phyloP scores from a whole-genome alignment of 768 basidiomycete species.

The Tubosaeta brunneosetosa region DNA sequence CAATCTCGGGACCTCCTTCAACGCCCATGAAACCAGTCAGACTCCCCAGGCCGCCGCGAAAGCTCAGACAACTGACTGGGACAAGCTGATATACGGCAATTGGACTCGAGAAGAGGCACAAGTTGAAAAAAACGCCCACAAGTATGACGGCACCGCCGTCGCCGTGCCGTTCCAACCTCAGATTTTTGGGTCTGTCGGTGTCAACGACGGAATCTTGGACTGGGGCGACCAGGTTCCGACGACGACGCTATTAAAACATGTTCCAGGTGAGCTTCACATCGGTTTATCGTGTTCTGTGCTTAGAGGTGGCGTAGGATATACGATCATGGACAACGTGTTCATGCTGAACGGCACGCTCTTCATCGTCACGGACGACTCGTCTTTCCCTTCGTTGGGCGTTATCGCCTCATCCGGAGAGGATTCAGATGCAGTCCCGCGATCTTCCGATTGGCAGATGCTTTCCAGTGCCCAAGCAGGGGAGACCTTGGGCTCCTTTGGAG shows the following conservation, averaged over 20 bases:
- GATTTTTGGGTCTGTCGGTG: slow-evolving; percentile 26
- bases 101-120: slow-evolving; percentile 64
- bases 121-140: slow-evolving; percentile 52
- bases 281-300: neutral
- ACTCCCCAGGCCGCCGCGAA: slow-evolving; percentile 16
- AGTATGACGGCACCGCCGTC: slow-evolving; percentile 38
- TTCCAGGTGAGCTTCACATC: slow-evolving; percentile 47
- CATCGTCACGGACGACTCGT: slow-evolving; percentile 64
- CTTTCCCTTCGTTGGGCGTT: slow-evolving; percentile 51
- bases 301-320: slow-evolving; percentile 55
- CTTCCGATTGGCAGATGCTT: slow-evolving; percentile 58
- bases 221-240: slow-evolving; percentile 57
- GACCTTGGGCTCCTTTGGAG: slow-evolving; percentile 48
- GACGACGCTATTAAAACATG: slow-evolving; percentile 57
- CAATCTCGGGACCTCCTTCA: slow-evolving; percentile 65
- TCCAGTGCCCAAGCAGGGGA: slow-evolving; percentile 45
- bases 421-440: slow-evolving; percentile 37
- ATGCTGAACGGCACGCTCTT: slow-evolving; percentile 69
- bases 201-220: slow-evolving; percentile 49
- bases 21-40: slow-evolving; percentile 46
- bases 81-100: slow-evolving; percentile 60
- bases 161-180: slow-evolving; percentile 20
- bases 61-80: slow-evolving; percentile 46
- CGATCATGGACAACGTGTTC: slow-evolving; percentile 78
- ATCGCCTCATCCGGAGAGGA: slow-evolving; percentile 42